Conservation (phyloP, 2,329 filamentous ascomycete genomes). For the Penicillium sp. region DNA sequence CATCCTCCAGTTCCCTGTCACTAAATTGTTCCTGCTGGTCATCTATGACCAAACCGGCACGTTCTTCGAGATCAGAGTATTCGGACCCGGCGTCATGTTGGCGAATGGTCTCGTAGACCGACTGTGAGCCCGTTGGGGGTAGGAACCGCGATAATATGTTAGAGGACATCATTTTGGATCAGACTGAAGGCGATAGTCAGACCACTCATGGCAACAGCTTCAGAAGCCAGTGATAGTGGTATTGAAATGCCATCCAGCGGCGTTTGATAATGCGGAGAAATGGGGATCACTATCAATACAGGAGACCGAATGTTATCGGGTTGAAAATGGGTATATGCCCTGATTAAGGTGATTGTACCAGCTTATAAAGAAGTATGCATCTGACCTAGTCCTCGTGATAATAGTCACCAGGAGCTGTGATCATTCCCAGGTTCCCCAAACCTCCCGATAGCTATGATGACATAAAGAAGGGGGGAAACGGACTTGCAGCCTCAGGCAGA, state of each 20-base stretch:
- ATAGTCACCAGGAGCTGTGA: slow-evolving; percentile 8
- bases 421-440: neutral
- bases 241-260: slow-evolving; percentile 9
- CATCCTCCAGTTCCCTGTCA: slow-evolving; percentile 58
- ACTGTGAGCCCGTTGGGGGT: slow-evolving; percentile 51
- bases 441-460: slow-evolving; percentile 13
- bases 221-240: slow-evolving; percentile 6
- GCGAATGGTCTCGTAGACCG: slow-evolving; percentile 50
- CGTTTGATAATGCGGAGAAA: slow-evolving; percentile 14
- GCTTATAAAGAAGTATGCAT: slow-evolving; percentile 10
- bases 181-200: slow-evolving; percentile 7
- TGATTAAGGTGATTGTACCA: neutral
- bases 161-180: slow-evolving; percentile 43
- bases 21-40: slow-evolving; percentile 52
- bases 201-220: slow-evolving; percentile 18
- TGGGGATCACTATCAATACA: slow-evolving; percentile 2
- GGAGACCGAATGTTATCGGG: neutral
- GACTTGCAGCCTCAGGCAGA: neutral
- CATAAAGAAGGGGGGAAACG: slow-evolving; percentile 12
- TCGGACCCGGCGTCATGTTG: slow-evolving; percentile 49
- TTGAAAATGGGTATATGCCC: neutral
- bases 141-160: slow-evolving; percentile 47
- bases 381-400: slow-evolving; percentile 18
- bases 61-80: slow-evolving; percentile 47
- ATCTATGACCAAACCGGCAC: slow-evolving; percentile 50